Conservation (phyloP, 345 rosid genomes). For the Pistacia vera region DNA sequence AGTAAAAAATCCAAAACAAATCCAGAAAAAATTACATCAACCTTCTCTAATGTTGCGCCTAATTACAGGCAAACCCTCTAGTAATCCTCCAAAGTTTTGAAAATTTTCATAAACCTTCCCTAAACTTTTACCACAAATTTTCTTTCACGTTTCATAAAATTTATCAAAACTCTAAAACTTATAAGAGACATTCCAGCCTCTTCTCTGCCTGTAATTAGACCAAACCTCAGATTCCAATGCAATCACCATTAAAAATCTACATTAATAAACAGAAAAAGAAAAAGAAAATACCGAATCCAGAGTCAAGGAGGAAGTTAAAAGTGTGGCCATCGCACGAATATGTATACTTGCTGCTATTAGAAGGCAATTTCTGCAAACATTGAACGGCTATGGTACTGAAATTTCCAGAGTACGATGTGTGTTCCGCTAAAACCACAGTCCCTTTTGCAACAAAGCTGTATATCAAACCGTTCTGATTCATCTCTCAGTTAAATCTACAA, state of each 20-base stretch:
- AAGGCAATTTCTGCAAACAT: constrained; percentile 92
- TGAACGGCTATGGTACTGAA: constrained; percentile 98
- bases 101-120: too few relatives aligned
- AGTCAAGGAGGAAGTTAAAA: constrained; percentile 81
- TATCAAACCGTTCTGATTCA: constrained; percentile 92
- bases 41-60: background rate
- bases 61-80: too few relatives aligned
- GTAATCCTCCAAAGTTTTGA: too few relatives aligned
- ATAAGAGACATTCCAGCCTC: background rate
- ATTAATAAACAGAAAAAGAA: background rate
- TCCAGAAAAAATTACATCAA: background rate
- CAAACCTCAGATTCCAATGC: background rate
- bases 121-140: too few relatives aligned
- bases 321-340: constrained; percentile 94
- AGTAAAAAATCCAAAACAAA: background rate
- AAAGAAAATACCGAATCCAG: constrained; percentile 66
- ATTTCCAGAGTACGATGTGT: constrained; percentile 89
- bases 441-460: constrained; percentile 98
- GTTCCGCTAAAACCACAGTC: constrained; percentile 89
- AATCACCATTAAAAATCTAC: background rate
- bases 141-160: too few relatives aligned
- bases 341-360: constrained; percentile 91
- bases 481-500: constrained; percentile 31
- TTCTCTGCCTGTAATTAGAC: background rate
- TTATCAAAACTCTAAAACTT: too few relatives aligned